phyloP scores from a whole-genome alignment of 495 filamentous ascomycete genomes.

The Staphylotrichum longicolle region DNA sequence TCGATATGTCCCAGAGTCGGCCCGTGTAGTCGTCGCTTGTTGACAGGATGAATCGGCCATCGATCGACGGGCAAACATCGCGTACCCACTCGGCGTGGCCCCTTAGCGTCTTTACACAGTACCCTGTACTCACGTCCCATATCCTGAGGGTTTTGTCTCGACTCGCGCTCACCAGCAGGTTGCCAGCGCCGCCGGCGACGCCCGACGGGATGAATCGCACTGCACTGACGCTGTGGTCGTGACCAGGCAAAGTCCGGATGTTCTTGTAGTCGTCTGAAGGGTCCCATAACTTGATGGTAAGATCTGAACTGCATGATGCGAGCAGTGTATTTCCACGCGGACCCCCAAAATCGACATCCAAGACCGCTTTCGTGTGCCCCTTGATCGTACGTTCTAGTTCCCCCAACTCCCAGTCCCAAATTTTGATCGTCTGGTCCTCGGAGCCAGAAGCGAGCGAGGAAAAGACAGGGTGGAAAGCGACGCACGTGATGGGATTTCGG shows the following conservation, averaged over 20 bases:
- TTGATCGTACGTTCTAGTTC: slow-evolving; percentile 90
- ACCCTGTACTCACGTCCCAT: slow-evolving; percentile 92
- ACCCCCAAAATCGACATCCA: slow-evolving; percentile 90
- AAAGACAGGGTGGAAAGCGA: slow-evolving; percentile 94
- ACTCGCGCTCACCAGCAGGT: slow-evolving; percentile 76
- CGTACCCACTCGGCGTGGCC: slow-evolving; percentile 90
- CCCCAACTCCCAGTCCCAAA: slow-evolving; percentile 98
- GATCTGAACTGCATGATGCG: slow-evolving; percentile 84
- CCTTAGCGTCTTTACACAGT: slow-evolving; percentile 80
- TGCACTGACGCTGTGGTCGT: slow-evolving; percentile 87
- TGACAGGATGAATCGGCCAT: slow-evolving; percentile 80
- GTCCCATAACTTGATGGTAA: slow-evolving; percentile 97
- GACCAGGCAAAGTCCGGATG: slow-evolving; percentile 85
- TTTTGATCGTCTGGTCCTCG: slow-evolving; percentile 84
- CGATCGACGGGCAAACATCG: slow-evolving; percentile 75
- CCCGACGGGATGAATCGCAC: slow-evolving; percentile 87
- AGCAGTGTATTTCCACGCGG: slow-evolving; percentile 81
- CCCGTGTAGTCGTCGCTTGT: slow-evolving; percentile 77
- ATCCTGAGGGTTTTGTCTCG: slow-evolving; percentile 81
- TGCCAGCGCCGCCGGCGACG: slow-evolving; percentile 64
- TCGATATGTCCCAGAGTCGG: slow-evolving; percentile 80
- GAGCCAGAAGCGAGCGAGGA: slow-evolving; percentile 89
- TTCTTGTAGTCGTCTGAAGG: slow-evolving; percentile 94
- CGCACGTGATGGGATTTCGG: slow-evolving; percentile 73
- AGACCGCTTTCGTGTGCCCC: slow-evolving; percentile 85